phyloP scores from a whole-genome alignment of 2,329 filamentous ascomycete species.

The Penicillium sp. region DNA sequence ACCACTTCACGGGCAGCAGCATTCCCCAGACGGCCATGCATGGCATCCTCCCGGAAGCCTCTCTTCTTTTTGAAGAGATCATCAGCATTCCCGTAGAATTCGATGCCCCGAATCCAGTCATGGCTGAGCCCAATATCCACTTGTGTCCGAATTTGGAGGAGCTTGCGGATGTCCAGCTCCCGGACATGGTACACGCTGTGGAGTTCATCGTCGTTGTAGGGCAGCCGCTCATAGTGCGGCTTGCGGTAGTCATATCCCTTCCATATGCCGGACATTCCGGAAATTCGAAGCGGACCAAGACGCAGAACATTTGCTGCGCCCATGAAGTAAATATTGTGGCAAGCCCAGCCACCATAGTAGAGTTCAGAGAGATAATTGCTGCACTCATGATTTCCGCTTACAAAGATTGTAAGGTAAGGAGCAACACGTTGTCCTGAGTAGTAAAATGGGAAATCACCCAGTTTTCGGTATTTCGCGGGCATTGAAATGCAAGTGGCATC shows the following conservation, averaged over 20 bases:
- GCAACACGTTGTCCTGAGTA: slow-evolving; percentile 73
- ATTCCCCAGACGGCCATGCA: slow-evolving; percentile 70
- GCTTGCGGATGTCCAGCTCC: slow-evolving; percentile 83
- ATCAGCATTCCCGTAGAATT: slow-evolving; percentile 66
- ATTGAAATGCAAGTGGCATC: slow-evolving; percentile 88
- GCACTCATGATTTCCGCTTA: slow-evolving; percentile 93
- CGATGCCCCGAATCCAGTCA: slow-evolving; percentile 86
- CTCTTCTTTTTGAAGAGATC: slow-evolving; percentile 68
- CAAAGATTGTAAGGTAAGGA: slow-evolving; percentile 85
- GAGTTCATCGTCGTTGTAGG: slow-evolving; percentile 71
- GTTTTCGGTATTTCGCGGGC: slow-evolving; percentile 75
- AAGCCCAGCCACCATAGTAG: slow-evolving; percentile 95
- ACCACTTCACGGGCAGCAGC: slow-evolving; percentile 73
- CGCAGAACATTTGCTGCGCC: slow-evolving; percentile 85
- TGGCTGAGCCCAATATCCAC: slow-evolving; percentile 90
- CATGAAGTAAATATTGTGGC: slow-evolving; percentile 94
- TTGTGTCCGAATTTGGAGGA: slow-evolving; percentile 77
- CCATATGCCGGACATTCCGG: slow-evolving; percentile 90
- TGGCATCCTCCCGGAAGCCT: slow-evolving; percentile 69
- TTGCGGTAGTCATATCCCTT: slow-evolving; percentile 84
- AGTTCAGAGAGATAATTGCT: slow-evolving; percentile 86
- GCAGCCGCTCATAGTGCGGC: slow-evolving; percentile 76
- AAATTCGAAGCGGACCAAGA: slow-evolving; percentile 78
- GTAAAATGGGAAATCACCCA: slow-evolving; percentile 92
- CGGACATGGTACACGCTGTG: slow-evolving; percentile 83